phyloP scores from a whole-genome alignment of 352 stramenopile genomes.

The Elongisporangium prolatum region DNA sequence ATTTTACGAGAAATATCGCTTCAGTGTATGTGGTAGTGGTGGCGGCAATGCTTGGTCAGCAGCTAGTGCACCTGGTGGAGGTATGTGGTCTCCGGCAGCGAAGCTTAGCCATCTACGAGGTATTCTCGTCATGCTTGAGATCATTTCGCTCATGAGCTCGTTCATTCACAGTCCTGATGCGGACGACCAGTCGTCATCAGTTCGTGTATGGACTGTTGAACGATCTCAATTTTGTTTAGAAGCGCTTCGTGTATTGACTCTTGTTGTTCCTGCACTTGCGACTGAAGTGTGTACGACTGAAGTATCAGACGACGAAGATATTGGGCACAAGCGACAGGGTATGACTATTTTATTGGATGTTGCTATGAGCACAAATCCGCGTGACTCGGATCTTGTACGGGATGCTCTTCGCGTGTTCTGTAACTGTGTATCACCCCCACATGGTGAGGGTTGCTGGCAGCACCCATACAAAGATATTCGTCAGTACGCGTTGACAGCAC shows the following conservation, averaged over 20 bases:
- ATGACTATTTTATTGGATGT: slow-evolving; percentile 77
- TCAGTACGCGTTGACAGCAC: slow-evolving; percentile 68
- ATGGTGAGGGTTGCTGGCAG: slow-evolving; percentile 79
- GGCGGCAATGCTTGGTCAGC: slow-evolving; percentile 53
- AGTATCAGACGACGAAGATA: slow-evolving; percentile 44
- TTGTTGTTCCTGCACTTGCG: slow-evolving; percentile 63
- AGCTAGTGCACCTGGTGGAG: slow-evolving; percentile 36
- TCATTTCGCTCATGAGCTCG: slow-evolving; percentile 61
- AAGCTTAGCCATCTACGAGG: slow-evolving; percentile 74
- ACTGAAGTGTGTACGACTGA: slow-evolving; percentile 77
- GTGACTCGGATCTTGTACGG: slow-evolving; percentile 72
- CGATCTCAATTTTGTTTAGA: slow-evolving; percentile 79
- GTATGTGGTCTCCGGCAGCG: slow-evolving; percentile 66
- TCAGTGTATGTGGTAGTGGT: slow-evolving; percentile 46
- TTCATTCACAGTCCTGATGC: slow-evolving; percentile 50
- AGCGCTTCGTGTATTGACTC: slow-evolving; percentile 62
- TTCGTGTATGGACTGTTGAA: slow-evolving; percentile 72
- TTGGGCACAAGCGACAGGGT: slow-evolving; percentile 34
- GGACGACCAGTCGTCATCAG: slow-evolving; percentile 45
- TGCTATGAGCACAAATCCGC: slow-evolving; percentile 60
- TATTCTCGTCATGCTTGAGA: slow-evolving; percentile 75
- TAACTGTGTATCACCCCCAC: slow-evolving; percentile 77
- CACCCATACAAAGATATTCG: slow-evolving; percentile 82
- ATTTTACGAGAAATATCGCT: slow-evolving; percentile 83
- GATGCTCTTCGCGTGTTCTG: slow-evolving; percentile 74